phyloP scores from a whole-genome alignment of 148 eudicot species.

The Rhododendron simsii region DNA sequence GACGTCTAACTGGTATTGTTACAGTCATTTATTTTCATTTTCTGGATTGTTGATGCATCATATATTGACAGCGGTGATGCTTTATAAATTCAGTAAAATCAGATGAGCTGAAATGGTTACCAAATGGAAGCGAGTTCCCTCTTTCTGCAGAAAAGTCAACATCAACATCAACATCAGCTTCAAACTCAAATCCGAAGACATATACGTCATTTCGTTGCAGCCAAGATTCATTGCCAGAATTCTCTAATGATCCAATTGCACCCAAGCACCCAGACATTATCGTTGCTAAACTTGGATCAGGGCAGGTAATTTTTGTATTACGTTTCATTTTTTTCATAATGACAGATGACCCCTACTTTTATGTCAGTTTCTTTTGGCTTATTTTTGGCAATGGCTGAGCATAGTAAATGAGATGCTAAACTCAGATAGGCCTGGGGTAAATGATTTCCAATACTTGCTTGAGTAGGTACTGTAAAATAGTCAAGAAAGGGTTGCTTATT shows the following conservation, averaged over 20 bases:
- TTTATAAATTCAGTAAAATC: conserved; percentile 50
- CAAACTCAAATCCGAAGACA: conserved; percentile 59
- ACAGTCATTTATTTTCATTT: not conserved
- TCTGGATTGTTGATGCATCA: not conserved
- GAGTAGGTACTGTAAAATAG: not conserved
- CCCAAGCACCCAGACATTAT: conserved; percentile 54
- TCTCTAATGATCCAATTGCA: conserved; percentile 54
- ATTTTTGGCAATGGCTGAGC: not conserved
- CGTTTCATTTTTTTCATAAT: not conserved
- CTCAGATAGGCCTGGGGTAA: not conserved
- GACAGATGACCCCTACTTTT: not conserved
- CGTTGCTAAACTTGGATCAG: conserved; percentile 72
- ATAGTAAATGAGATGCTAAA: not conserved
- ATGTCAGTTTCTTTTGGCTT: not conserved
- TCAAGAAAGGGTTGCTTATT: not conserved
- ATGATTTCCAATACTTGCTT: not conserved
- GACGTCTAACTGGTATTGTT: conserved; percentile 60
- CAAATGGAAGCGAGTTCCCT: conserved; percentile 72
- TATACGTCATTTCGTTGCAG: conserved; percentile 76
- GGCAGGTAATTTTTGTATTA: conserved; percentile 50
- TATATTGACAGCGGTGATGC: conserved; percentile 5
- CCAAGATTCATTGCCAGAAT: conserved; percentile 66
- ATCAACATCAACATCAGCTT: conserved; percentile 33
- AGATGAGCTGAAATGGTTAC: conserved; percentile 70
- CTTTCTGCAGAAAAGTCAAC: conserved; percentile 42